Conservation (phyloP, 2,329 filamentous ascomycete genomes). For the Myriangium duriaei region DNA sequence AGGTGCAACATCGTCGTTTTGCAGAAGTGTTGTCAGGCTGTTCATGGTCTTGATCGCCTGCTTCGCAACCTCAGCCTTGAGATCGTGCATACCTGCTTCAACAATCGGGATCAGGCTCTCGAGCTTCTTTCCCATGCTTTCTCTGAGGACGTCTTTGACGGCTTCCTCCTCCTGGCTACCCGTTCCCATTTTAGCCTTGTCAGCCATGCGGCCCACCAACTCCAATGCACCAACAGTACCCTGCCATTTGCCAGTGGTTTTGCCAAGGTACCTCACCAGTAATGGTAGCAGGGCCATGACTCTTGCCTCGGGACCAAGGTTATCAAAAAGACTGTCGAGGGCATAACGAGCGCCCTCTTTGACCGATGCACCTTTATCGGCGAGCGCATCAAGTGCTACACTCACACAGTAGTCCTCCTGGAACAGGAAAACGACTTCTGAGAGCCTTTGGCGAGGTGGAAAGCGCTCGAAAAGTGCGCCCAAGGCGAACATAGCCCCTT, state of each 20-base stretch:
- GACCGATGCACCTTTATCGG: conserved; percentile 82
- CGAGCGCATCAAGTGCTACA: conserved; percentile 67
- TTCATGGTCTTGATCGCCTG: conserved; percentile 88
- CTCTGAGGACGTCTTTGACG: conserved; percentile 79
- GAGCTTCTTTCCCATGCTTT: conserved; percentile 79
- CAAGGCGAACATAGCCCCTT: conserved; percentile 88
- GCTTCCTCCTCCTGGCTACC: conserved; percentile 74
- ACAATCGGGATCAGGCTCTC: conserved; percentile 82
- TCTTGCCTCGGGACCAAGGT: conserved; percentile 69
- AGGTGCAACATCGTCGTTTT: conserved; percentile 92
- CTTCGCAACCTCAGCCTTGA: conserved; percentile 78
- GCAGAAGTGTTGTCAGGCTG: conserved; percentile 74
- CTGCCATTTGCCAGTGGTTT: conserved; percentile 91
- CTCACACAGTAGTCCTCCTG: conserved; percentile 63
- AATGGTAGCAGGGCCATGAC: conserved; percentile 71
- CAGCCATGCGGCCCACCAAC: conserved; percentile 82
- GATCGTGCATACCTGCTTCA: conserved; percentile 88
- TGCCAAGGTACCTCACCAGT: conserved; percentile 62
- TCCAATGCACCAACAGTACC: conserved; percentile 78
- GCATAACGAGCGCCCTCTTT: conserved; percentile 90
- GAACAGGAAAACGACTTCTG: conserved; percentile 71
- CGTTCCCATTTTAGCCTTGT: conserved; percentile 78
- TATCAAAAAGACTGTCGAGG: conserved; percentile 72
- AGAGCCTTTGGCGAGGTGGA: conserved; percentile 60
- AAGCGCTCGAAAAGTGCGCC: conserved; percentile 90